These are phyloP conservation scores for Meyerozyma athensensis DNA, from an alignment of 1,139 yeast species.

Conservation along the genomic window DNA sequence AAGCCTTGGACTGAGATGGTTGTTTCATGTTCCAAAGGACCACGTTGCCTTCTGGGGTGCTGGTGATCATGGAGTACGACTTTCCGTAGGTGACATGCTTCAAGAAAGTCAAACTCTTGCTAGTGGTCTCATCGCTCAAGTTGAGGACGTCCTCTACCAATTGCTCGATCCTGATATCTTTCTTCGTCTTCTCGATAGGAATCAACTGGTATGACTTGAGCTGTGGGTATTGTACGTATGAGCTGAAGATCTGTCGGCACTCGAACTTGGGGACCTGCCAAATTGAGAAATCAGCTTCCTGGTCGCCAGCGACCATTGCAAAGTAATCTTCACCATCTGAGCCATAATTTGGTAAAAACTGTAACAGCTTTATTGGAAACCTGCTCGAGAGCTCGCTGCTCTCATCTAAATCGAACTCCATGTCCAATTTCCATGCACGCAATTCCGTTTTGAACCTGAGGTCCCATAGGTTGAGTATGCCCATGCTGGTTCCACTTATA, in stretches of 20 bases:
- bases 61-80: conserved; percentile 19
- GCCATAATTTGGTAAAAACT: conserved; percentile 33
- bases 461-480: conserved; percentile 79
- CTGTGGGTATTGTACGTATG: conserved; percentile 26
- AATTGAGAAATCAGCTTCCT: conserved; percentile 54
- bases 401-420: conserved; percentile 31
- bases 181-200: conserved; percentile 4
- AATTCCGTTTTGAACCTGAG: conserved; percentile 58
- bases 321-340: conserved; percentile 21
- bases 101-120: conserved; percentile 15
- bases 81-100: conserved; percentile 4
- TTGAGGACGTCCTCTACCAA: conserved; percentile 8
- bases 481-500: conserved; percentile 69
- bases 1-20: conserved; percentile 20
- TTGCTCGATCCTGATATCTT: conserved; percentile 10
- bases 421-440: conserved; percentile 49
- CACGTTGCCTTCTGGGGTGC: conserved; percentile 25
- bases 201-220: conserved; percentile 30
- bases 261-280: conserved; percentile 73
- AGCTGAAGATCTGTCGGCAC: conserved; percentile 53
- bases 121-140: conserved; percentile 7
- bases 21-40: conserved; percentile 30
- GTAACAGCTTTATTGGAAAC: conserved; percentile 42
- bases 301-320: conserved; percentile 63
- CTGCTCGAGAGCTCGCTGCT: conserved; percentile 10